Base-by-base conservation (phyloP, 2,329 filamentous ascomycete genomes). In the Hypoxylon rubiginosum region DNA sequence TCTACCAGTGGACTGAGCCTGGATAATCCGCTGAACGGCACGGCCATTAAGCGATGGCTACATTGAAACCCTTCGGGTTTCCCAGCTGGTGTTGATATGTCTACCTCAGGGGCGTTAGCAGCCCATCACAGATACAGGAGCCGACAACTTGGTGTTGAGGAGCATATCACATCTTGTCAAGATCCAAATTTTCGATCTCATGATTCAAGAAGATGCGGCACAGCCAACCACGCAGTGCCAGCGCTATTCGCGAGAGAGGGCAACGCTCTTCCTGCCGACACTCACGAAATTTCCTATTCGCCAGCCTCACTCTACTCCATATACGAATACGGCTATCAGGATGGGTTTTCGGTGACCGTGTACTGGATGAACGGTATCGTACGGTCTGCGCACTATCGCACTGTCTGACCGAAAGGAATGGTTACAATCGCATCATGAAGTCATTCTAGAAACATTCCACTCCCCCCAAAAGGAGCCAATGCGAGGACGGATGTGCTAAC, bases 401-500 rank as follows among this genome's bases (percentile, higher is more conserved):
- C 56, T 54, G 41, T 50, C 36, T 56, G 19, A 58, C 52, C 53
- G 15, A 28, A 32, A 49, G 17, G 36, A 36, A 36, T 43, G 17
- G 17, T 43, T 19, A 19, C n/a, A 4, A 46, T 52, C 59, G 57
- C 50, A 58, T 45, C 45, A 59, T 46, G 39, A 56, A 58, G 26
- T 45, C 34, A 26, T 50, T 46, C 21, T 52, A 24, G 15, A 50
- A 34, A n/a, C 34, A 48, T 17, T 36, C 46, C 30, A 39, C 17
- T 48, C 26, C 15, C 41, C 50, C 30, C n/a, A n/a, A n/a, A 2
- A 43, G 43, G 19, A 49, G 51, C 19, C 41, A 39, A 30, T 24
- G 48, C 24, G 24, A 58, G 43, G 49, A 58, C 30, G 51, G 17
- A 34, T 53, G 55, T 57, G 59, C 73, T 73, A 68, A 74, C 66